Base-by-base conservation (phyloP, 768 basidiomycete genomes). In the Mycena alexandri region DNA sequence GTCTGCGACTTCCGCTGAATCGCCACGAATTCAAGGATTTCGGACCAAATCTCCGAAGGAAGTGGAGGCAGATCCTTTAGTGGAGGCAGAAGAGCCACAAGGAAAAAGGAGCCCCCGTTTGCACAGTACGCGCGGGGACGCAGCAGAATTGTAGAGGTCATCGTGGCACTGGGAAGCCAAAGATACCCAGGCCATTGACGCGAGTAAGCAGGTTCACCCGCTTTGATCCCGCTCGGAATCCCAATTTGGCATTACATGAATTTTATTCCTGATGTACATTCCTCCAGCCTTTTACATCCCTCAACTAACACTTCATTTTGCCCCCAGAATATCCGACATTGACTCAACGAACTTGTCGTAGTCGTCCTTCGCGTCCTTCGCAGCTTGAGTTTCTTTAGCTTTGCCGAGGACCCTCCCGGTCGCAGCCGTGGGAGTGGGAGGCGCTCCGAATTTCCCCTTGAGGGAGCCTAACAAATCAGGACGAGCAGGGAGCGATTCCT, bases 331-430 rank as follows among this genome's bases (percentile, higher is more conserved):
- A 75, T 92, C 91, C 34, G 85, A 84, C 86, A 93, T 89, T 70
- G 92, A 92, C 62, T 90, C 91, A 46, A 92, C 80, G 78, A 93
- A 93, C 68, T 89, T 92, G 58, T 85, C 87, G 74, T 93, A 94
- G 71, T 93, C 92, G 65, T 89, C 89, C 75, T 86, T 87, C 63
- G 77, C 70, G 21, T 69, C 71, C 47, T 72, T 78, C 65, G 68
- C 76, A 19, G 48, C 51, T 57, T 73, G 79, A 69, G 56, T 33
- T 63, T 70, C 54, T 52, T 72, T 69, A 58, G 61, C 65, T 16
- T 74, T 67, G 47, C 57, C 64, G 3, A 46, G 38, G 14, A 44
- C 61, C 67, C 34, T 61, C 65, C 50, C 65, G 66, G 33, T 72
- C 50, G 12, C 70, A 53, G 70, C 70, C 51, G 71, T 9, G 55